Conservation (phyloP, 2,329 filamentous ascomycete species). For the Alternaria novae-zelandiae region DNA sequence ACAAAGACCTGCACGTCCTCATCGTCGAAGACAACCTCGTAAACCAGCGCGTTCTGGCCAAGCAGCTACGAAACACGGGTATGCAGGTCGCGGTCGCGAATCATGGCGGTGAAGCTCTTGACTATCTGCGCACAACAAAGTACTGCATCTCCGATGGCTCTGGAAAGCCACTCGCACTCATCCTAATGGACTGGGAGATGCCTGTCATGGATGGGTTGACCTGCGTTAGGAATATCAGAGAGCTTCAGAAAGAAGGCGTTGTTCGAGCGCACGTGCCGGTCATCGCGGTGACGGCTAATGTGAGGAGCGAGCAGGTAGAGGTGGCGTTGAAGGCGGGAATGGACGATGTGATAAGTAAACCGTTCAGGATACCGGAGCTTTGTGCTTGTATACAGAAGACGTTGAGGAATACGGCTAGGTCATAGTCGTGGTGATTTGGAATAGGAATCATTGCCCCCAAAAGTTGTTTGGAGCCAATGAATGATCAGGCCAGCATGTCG, state of each 20-base stretch:
- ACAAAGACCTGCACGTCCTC: constrained; percentile 29
- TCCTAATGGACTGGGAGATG: constrained; percentile 46
- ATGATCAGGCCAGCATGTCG: background rate
- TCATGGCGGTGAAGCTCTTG: constrained; percentile 48
- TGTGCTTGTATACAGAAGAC: constrained; percentile 27
- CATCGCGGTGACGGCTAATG: constrained; percentile 47
- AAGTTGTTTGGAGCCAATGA: background rate
- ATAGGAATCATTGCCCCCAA: background rate
- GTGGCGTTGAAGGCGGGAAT: constrained; percentile 40
- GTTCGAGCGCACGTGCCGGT: constrained; percentile 36
- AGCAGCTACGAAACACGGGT: constrained; percentile 47
- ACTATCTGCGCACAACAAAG: constrained; percentile 38
- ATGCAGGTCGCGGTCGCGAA: constrained; percentile 48
- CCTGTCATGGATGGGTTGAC: constrained; percentile 42
- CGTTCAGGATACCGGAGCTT: constrained; percentile 59
- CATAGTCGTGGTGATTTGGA: background rate
- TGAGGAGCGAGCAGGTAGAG: constrained; percentile 39
- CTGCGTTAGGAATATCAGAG: constrained; percentile 34
- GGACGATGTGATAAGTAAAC: constrained; percentile 72
- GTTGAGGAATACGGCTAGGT: constrained; percentile 3
- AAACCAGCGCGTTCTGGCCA: constrained; percentile 50
- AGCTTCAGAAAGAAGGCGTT: constrained; percentile 26
- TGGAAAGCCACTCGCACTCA: constrained; percentile 24
- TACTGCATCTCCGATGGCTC: constrained; percentile 21
- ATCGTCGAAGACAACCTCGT: constrained; percentile 50